These are phyloP conservation scores for Sugiyamaella xylanicola DNA, from an alignment of 1,139 yeast genomes.

Conservation along the genomic window DNA sequence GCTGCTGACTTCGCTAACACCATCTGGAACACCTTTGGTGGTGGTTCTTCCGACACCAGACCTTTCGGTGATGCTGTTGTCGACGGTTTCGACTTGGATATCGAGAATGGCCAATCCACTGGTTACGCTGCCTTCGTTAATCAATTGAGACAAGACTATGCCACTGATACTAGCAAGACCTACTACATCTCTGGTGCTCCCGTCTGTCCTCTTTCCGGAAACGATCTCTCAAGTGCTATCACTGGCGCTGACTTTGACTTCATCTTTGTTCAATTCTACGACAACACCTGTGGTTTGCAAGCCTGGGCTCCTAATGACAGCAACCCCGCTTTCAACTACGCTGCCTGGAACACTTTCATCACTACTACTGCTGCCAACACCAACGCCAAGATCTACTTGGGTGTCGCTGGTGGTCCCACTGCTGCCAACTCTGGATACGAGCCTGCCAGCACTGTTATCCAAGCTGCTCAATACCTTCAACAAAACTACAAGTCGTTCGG, in stretches of 20 bases:
- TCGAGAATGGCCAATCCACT: slow-evolving; percentile 55
- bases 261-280: slow-evolving; percentile 90
- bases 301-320: slow-evolving; percentile 39
- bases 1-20: slow-evolving; percentile 71
- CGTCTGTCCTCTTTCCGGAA: slow-evolving; percentile 92
- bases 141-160: slow-evolving; percentile 58
- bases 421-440: slow-evolving; percentile 75
- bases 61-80: slow-evolving; percentile 72
- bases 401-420: slow-evolving; percentile 68
- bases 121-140: slow-evolving; percentile 57
- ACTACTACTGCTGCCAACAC: slow-evolving; percentile 56
- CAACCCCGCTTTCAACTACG: slow-evolving; percentile 66
- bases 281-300: slow-evolving; percentile 66
- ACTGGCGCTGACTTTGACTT: slow-evolving; percentile 68
- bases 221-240: slow-evolving; percentile 69
- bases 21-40: slow-evolving; percentile 86
- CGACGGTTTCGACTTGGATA: slow-evolving; percentile 75
- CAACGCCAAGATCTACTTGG: slow-evolving; percentile 61
- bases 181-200: slow-evolving; percentile 93
- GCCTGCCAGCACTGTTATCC: slow-evolving; percentile 27
- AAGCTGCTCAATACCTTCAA: slow-evolving; percentile 29
- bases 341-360: slow-evolving; percentile 77
- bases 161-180: slow-evolving; percentile 43
- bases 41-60: slow-evolving; percentile 75
- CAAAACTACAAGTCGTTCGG: slow-evolving; percentile 55